These are phyloP conservation scores for Fraxinus angustifolia DNA, from an alignment of 305 asterid species.

Conservation along the genomic window DNA sequence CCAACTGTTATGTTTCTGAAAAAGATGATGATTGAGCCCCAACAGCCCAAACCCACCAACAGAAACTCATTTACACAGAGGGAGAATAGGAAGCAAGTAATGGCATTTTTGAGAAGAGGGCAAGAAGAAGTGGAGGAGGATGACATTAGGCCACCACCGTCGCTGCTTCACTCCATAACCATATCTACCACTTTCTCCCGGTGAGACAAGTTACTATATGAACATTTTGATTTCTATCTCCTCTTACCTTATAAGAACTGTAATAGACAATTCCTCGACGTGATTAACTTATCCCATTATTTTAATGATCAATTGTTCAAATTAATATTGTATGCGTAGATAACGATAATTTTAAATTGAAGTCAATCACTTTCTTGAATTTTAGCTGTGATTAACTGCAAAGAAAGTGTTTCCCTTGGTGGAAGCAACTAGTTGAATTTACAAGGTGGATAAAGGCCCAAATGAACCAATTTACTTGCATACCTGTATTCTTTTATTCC, in stretches of 20 bases:
- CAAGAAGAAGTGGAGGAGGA: neutral
- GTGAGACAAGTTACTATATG: neutral
- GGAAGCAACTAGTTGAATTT: neutral
- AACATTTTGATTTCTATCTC: neutral
- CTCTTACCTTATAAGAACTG: neutral
- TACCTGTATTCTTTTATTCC: neutral
- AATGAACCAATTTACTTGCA: neutral
- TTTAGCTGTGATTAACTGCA: neutral
- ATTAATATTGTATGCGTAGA: neutral
- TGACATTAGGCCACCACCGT: neutral
- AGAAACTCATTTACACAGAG: neutral
- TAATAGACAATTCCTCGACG: neutral
- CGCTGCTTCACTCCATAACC: neutral
- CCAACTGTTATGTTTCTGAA: neutral
- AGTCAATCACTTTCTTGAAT: neutral
- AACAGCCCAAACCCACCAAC: neutral
- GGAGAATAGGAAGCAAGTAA: neutral
- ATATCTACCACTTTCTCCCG: neutral
- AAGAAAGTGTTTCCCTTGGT: neutral
- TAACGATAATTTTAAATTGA: neutral
- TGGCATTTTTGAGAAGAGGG: neutral
- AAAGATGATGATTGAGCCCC: neutral
- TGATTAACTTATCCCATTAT: neutral
- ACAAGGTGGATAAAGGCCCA: neutral
- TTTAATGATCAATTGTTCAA: neutral